Evolutionary conservation across 805 yeast species (phyloP), one percentile per base, ranked within the genome.

Genomic region (Candida odintsovae): DNA sequence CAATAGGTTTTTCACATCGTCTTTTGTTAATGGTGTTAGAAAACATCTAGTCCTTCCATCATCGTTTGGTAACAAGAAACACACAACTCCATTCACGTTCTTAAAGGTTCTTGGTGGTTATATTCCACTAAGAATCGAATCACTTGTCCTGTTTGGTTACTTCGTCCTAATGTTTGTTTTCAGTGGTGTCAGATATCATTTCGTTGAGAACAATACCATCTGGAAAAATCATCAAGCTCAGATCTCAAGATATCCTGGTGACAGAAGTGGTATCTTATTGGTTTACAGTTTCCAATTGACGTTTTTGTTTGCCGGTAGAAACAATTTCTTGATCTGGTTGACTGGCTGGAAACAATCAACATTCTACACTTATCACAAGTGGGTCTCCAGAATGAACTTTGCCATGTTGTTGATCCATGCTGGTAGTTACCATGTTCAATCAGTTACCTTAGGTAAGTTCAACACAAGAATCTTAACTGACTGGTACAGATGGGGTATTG

Each of bases 321-420:
- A 85, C 65, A 87, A 83, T 63, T 72, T 87, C 42, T 63, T 86
- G 50, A 73, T 76, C 48, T 70, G 67, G 64, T 47, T 82, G 15
- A 79, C 92, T 0, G 87, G 89, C 9, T 76, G 88, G 77, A 69
- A 79, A 7, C 82, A 77, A 53, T 70, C 83, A 15, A 74, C 85
- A 3, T 84, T 86, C 63, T 70, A 81, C 52, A 65, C 72, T 26
- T 76, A 78, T 57, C 96, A 89, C 65, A 82, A 77, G 60, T 82
- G 83, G 82, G 58, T 72, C 29, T 78, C 82, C 4, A 65, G 84
- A 51, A 55, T 73, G 67, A 40, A 64, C 67, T 49, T 72, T 49
- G 13, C 57, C 4, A 13, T 58, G 26, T 18, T 45, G 9, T 40
- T 59, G 16, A 48, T 46, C n/a, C 63, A 59, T 38, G 50, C 50